phyloP scores from a whole-genome alignment of 495 filamentous ascomycete species.

The Sporormia fimetaria region DNA sequence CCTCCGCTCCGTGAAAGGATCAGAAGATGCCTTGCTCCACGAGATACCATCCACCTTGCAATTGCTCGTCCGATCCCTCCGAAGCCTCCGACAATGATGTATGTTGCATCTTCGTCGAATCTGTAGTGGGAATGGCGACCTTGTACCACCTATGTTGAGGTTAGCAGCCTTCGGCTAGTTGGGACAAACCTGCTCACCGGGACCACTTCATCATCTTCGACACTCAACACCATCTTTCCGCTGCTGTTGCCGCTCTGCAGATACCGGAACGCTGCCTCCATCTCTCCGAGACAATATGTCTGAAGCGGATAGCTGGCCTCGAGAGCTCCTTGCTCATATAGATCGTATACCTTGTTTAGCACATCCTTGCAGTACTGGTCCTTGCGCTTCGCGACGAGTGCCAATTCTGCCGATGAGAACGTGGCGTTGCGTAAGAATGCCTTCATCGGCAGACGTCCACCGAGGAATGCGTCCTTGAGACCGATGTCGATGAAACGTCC shows the following conservation, averaged over 20 bases:
- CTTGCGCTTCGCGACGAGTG: not conserved
- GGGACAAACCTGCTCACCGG: too few relatives aligned
- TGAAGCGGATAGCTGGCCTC: not conserved
- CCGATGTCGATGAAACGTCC: slow-evolving; percentile 15
- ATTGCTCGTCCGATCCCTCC: too few relatives aligned
- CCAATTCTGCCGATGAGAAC: slow-evolving; percentile 1
- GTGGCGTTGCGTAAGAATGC: slow-evolving; percentile 1
- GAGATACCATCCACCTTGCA: too few relatives aligned
- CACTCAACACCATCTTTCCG: slow-evolving; percentile 6
- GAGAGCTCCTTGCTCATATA: not conserved
- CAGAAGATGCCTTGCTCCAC: too few relatives aligned
- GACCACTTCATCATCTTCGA: not conserved
- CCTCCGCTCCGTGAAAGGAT: too few relatives aligned
- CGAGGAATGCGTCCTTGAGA: slow-evolving; percentile 1
- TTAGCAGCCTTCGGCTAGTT: too few relatives aligned
- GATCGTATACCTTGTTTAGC: not conserved
- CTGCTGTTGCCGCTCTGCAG: slow-evolving; percentile 3
- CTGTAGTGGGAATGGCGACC: too few relatives aligned
- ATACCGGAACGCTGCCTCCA: slow-evolving; percentile 6
- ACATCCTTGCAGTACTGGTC: not conserved
- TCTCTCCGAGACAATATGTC: not conserved
- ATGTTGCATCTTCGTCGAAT: too few relatives aligned
- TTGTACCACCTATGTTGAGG: too few relatives aligned
- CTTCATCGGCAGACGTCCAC: slow-evolving; percentile 4
- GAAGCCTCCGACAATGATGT: too few relatives aligned